Base-by-base conservation (phyloP, 177 flowering plant species). In the Vitis hybrid region DNA sequence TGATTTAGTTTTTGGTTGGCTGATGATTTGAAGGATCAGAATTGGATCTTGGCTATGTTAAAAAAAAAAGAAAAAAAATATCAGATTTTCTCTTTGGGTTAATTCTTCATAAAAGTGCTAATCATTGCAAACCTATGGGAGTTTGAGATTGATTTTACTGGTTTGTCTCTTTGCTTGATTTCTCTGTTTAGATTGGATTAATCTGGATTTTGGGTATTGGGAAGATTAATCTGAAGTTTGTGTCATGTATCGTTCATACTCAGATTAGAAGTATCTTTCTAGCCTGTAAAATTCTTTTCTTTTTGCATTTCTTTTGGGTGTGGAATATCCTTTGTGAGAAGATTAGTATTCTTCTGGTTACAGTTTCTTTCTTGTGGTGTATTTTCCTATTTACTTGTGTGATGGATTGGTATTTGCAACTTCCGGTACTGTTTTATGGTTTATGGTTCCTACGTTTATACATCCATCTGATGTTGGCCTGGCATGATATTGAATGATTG, bases 281-380 rank as follows among this genome's bases (percentile, higher is more conserved):
- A 59, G 56, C 46, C 62, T 12, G 32, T 52, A 63, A 63, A 77
- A 68, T 76, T 72, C 78, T 74, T 76, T 80, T 50, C 71, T 81
- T 79, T 80, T 65, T 60, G 64, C 74, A 67, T 52, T 66, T 69
- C 70, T 78, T 82, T 75, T 72, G 71, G 32, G 55, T 15, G 48
- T 76, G 73, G 85, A 74, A 82, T 86, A 80, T 84, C 74, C 82
- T 74, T 67, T 46, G 61, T 71, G 60, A 46, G 68, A 60, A 49
- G 80, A 74, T 66, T 71, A 58, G 76, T 73, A 75, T 81, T 79
- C 79, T 76, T 83, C 73, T 32, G 69, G 60, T n/a, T 65, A 64
- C 76, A 76, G 80, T 71, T 79, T 54, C 72, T 66, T 66, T 70
- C 68, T 64, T 70, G 18, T 35, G 67, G 60, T 57, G 24, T n/a